Conservation (phyloP, 257 asterid genomes). For the Plectranthus barbatus region DNA sequence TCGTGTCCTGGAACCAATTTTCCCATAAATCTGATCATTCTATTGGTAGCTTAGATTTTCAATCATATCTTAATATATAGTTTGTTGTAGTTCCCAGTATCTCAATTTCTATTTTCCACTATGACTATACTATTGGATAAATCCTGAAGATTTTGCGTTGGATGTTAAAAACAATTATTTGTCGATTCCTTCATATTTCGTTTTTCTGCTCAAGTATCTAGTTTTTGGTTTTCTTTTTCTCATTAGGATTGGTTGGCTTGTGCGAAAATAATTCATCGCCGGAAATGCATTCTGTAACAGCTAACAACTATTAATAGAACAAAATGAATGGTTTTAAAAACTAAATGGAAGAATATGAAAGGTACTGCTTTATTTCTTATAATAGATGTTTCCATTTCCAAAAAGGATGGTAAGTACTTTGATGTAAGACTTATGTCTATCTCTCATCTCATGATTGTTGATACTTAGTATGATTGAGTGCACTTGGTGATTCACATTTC, state of each 20-base stretch:
- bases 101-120: neutral
- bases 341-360: neutral
- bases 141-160: neutral
- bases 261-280: neutral
- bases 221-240: neutral
- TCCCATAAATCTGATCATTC: neutral
- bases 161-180: neutral
- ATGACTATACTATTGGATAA: neutral
- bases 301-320: constrained; percentile 1
- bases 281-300: neutral
- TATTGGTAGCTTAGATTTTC: neutral
- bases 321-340: neutral
- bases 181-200: neutral
- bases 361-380: neutral
- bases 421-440: neutral
- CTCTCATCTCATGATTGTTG: neutral
- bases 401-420: neutral
- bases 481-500: neutral
- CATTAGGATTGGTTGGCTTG: neutral
- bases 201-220: neutral
- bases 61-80: neutral
- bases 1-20: neutral
- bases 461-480: neutral
- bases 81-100: neutral
- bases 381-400: neutral